phyloP scores from a whole-genome alignment of 441 rosid species.

The Metrosideros polymorpha region DNA sequence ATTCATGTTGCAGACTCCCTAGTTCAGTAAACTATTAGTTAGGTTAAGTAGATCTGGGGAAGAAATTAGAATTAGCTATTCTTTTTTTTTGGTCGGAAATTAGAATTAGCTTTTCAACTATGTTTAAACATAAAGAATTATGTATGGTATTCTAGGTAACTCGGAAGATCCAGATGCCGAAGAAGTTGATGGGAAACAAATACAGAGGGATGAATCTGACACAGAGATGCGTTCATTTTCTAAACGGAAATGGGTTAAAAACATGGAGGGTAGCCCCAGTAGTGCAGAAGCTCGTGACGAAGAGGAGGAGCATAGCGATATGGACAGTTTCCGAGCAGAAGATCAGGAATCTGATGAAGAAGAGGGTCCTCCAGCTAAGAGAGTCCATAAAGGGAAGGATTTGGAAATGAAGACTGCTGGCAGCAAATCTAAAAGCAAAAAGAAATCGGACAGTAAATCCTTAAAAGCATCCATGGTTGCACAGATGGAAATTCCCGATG shows the following conservation, averaged over 20 bases:
- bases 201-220: slow-evolving; percentile 31
- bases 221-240: slow-evolving; percentile 34
- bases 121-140: neutral
- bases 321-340: slow-evolving; percentile 16
- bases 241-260: slow-evolving; percentile 23
- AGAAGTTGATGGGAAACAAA: slow-evolving; percentile 17
- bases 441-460: slow-evolving; percentile 10
- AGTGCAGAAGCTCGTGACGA: slow-evolving; percentile 28
- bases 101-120: neutral
- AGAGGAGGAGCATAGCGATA: neutral
- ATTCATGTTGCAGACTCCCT: neutral
- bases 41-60: neutral
- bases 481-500: slow-evolving; percentile 60
- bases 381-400: slow-evolving; percentile 30
- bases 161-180: slow-evolving; percentile 27
- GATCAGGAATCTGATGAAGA: slow-evolving; percentile 29
- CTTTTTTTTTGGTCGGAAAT: too few species aligned
- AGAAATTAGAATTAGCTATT: neutral
- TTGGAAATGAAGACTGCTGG: slow-evolving; percentile 21
- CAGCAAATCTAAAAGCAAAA: slow-evolving; percentile 8
- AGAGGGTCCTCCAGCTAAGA: slow-evolving; percentile 9
- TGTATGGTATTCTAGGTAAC: slow-evolving; percentile 19
- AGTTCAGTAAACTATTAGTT: neutral
- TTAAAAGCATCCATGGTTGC: slow-evolving; percentile 13
- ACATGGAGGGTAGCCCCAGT: slow-evolving; percentile 21